Evolutionary conservation across 805 yeast genomes (phyloP).

Genomic region (Metschnikowia borealis): DNA sequence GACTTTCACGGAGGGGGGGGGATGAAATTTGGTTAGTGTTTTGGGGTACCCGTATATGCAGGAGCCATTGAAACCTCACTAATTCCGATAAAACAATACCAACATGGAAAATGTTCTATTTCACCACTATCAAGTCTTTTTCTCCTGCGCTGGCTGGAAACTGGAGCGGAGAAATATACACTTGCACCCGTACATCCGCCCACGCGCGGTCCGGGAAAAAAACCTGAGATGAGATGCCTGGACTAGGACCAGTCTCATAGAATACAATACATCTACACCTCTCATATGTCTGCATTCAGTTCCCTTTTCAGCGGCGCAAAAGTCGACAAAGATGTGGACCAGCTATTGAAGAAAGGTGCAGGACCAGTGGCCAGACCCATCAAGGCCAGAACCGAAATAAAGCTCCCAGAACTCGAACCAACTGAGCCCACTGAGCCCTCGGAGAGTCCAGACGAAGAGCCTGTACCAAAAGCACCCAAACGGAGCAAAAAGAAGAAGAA

Average conservation of each 20-base stretch:
- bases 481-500: slow-evolving; percentile 5
- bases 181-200: not conserved
- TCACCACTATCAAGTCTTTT: no score
- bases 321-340: slow-evolving; percentile 27
- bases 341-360: slow-evolving; percentile 27
- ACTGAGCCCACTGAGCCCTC: slow-evolving; percentile 16
- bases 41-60: no score
- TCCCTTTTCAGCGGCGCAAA: slow-evolving; percentile 30
- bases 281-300: slow-evolving; percentile 33
- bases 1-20: not conserved
- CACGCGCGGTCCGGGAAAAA: not conserved
- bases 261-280: no score
- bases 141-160: no score
- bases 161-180: no score
- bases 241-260: no score
- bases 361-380: slow-evolving; percentile 47
- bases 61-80: no score
- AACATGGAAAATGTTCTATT: no score
- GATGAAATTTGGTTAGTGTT: no score
- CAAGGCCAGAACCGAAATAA: slow-evolving; percentile 30
- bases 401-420: slow-evolving; percentile 4
- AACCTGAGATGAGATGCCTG: slow-evolving; percentile 12
- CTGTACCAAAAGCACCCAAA: not conserved
- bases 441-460: slow-evolving; percentile 1
- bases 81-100: no score